These are phyloP conservation scores for Didymella glomerata DNA, from an alignment of 2,329 filamentous ascomycete species.

Conservation along the genomic window DNA sequence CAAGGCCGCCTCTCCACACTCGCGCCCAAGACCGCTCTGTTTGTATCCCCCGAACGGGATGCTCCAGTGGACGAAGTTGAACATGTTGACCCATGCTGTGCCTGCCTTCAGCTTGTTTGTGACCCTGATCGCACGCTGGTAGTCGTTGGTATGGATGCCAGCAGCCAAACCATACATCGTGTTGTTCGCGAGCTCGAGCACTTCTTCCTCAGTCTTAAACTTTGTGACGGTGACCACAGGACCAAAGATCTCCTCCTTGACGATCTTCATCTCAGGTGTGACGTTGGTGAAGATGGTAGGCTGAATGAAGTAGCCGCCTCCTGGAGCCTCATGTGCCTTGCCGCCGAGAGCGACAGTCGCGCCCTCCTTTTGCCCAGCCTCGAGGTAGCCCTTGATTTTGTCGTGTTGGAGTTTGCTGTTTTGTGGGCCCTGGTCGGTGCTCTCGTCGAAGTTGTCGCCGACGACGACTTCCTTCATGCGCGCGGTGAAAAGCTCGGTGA, in stretches of 20 bases:
- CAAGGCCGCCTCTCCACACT: constrained; percentile 56
- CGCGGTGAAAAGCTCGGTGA: constrained; percentile 49
- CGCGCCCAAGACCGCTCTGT: constrained; percentile 55
- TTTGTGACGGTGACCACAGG: constrained; percentile 47
- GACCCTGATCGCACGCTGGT: constrained; percentile 48
- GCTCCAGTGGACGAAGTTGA: constrained; percentile 29
- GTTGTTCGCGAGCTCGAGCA: constrained; percentile 50
- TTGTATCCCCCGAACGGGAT: constrained; percentile 21
- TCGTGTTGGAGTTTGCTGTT: constrained; percentile 38
- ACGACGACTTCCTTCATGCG: constrained; percentile 44
- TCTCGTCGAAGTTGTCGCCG: constrained; percentile 42
- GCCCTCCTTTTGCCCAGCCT: constrained; percentile 38
- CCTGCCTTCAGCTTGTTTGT: constrained; percentile 46
- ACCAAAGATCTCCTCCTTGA: constrained; percentile 52
- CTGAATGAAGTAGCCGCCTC: constrained; percentile 18
- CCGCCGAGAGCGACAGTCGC: constrained; percentile 48
- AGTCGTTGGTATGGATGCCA: constrained; percentile 52
- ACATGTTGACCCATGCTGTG: constrained; percentile 47
- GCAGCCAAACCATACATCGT: constrained; percentile 52
- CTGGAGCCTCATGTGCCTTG: constrained; percentile 35
- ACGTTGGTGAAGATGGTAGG: constrained; percentile 46
- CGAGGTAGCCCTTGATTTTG: constrained; percentile 16
- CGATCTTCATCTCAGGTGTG: constrained; percentile 45
- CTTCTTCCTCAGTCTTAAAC: constrained; percentile 53
- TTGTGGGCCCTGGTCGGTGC: constrained; percentile 47